These are phyloP conservation scores for Trichoderma parareesei DNA, from an alignment of 495 filamentous ascomycete genomes.

Conservation along the genomic window DNA sequence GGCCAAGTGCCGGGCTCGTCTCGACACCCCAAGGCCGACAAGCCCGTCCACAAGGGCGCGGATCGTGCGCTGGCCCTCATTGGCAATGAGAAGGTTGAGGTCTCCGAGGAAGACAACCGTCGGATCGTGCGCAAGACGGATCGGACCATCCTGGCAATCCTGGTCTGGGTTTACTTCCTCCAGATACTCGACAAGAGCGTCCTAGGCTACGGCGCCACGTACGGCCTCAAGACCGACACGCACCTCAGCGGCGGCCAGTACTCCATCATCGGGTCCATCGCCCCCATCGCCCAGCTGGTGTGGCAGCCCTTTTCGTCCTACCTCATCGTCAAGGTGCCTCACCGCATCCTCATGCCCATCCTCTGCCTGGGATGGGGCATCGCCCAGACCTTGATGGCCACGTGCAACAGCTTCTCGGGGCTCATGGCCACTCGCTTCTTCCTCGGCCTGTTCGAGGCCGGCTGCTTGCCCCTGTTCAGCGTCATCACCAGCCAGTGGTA, in stretches of 20 bases:
- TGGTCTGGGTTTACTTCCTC: conserved; percentile 58
- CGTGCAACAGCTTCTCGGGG: conserved; percentile 32
- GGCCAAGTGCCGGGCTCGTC: not conserved
- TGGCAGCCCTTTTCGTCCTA: conserved; percentile 60
- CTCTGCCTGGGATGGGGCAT: conserved; percentile 56
- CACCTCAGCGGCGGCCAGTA: conserved; percentile 51
- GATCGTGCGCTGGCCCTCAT: conserved; percentile 4
- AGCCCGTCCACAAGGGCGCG: not conserved
- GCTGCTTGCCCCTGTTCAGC: conserved; percentile 39
- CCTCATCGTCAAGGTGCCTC: conserved; percentile 58
- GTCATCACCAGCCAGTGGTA: conserved; percentile 53
- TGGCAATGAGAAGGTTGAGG: not conserved
- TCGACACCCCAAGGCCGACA: not conserved
- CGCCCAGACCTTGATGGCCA: conserved; percentile 48
- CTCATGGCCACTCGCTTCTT: conserved; percentile 51
- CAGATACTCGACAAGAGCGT: conserved; percentile 59
- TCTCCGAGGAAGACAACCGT: conserved; percentile 20
- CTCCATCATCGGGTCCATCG: conserved; percentile 53
- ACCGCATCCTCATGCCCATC: conserved; percentile 53
- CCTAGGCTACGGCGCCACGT: conserved; percentile 55
- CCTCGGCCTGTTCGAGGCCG: conserved; percentile 55
- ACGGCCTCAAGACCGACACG: conserved; percentile 49
- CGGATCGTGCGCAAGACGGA: conserved; percentile 57
- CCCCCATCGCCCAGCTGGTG: conserved; percentile 54
- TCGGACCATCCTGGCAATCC: conserved; percentile 45